Evolutionary conservation across 306 rosid species (phyloP), one percentile per base, ranked within the genome.

Genomic region (Gastrolobium bilobum): DNA sequence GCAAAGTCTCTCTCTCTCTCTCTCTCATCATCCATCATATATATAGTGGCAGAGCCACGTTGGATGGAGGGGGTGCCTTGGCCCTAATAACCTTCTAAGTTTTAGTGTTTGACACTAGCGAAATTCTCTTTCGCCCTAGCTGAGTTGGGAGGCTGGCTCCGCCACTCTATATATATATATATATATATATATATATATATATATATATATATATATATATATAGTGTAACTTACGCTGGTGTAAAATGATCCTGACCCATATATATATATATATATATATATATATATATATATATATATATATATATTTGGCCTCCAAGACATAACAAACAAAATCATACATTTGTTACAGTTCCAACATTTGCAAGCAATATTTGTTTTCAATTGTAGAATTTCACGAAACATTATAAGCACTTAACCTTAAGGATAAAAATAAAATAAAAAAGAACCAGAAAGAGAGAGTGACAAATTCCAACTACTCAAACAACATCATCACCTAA

Each of bases 401-500:
- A 68, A 57, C 20, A 1, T 29, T 37, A 39, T 52, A 4, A 37
- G 33, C 66, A 64, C 64, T 33, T 40, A 29, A 72, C 37, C 59
- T 64, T 62, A 40, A 34, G 11, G 29, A 51, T 4, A 53, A 34
- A 3, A 7, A n/a, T n/a, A n/a, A n/a, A n/a, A n/a, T n/a, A n/a
- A 8, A 15, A 33, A 33, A 10, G 2, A 10, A 61, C 13, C 10
- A 34, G 5, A 13, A 47, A 38, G 15, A 70, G 10, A 63, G 6
- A 10, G 11, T 37, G 11, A 76, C 15, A 8, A 1, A 14, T 62
- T 54, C 62, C 51, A 57, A 56, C 40, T 14, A 46, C 63, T 52
- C 65, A 56, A 52, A 75, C 48, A 46, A 54, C 47, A 52, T 56
- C 31, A 44, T 59, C 64, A 66, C 53, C 82, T 71, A 67, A 75